Evolutionary conservation across 345 rosid genomes (phyloP), one percentile per base, ranked within the genome.

Genomic region (Microthlaspi erraticum): DNA sequence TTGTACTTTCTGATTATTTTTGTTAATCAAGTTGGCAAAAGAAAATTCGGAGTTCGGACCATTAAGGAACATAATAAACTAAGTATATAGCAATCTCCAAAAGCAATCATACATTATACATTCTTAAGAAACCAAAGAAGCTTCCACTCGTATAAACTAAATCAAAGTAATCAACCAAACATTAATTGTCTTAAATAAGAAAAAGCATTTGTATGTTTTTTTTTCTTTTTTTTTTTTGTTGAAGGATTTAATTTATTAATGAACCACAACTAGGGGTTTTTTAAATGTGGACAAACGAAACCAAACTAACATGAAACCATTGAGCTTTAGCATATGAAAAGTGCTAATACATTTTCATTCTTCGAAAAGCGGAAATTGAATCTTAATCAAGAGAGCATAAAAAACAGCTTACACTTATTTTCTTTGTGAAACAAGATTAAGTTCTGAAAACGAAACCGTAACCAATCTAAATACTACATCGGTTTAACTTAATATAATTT

Each of bases 111-210:
- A 74, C 10, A 41, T 14, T 33, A 52, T 0, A 17, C 26, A 67
- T 33, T 53, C 50, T 45, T 60, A 60, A 61, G 43, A 46, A 18
- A 23, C 32, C 56, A 67, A 74, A 34, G 73, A 74, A 74, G 73
- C 17, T 74, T 66, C 73, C 73, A 67, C 78, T 66, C 33, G 34
- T 1, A 33, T 73, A 73, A 58, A 66, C 72, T 58, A 73, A 64
- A 38, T 2, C 11, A 74, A 74, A 74, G 62, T 59, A 74, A 74
- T 39, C n/a, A 48, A 48, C 59, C 8, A 46, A 42, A 56, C 65
- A 64, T 64, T 18, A 33, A 41, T 45, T 6, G 12, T 64, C 12
- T 31, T 31, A 42, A 13, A 51, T 36, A 3, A 20, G 8, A 37
- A 12, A 10, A 1, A 11, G 1, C 42, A 42, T 9, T 60, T 10